phyloP scores from a whole-genome alignment of 2,329 filamentous ascomycete genomes.

The Drechmeria coniospora region DNA sequence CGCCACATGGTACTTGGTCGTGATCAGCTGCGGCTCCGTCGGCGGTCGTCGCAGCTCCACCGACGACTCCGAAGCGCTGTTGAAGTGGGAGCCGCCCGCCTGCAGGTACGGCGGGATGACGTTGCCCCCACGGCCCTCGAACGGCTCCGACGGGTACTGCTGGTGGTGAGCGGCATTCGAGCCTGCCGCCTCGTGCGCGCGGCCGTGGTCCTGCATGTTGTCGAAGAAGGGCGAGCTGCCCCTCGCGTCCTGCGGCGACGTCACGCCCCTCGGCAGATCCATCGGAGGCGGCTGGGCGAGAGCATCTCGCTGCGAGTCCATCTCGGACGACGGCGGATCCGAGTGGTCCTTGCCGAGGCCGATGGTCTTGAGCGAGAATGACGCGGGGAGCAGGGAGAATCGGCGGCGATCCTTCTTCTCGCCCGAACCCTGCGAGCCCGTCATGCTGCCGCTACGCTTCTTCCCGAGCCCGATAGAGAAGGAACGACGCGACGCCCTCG shows the following conservation, averaged over 20 bases:
- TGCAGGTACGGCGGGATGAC: conserved; percentile 33
- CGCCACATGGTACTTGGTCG: conserved; percentile 26
- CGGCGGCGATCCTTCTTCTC: conserved; percentile 46
- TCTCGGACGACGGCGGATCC: conserved; percentile 22
- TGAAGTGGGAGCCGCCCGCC: conserved; percentile 25
- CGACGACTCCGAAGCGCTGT: conserved; percentile 38
- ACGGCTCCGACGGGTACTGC: conserved; percentile 24
- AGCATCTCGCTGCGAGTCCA: conserved; percentile 35
- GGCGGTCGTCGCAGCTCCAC: conserved; percentile 30
- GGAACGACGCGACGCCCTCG: conserved; percentile 48
- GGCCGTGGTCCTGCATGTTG: conserved; percentile 22
- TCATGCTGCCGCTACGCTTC: conserved; percentile 54
- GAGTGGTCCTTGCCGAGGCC: conserved; percentile 39
- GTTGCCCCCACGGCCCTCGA: conserved; percentile 23
- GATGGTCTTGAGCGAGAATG: conserved; percentile 50
- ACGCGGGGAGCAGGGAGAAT: conserved; percentile 54
- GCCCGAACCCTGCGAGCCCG: conserved; percentile 37
- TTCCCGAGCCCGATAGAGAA: conserved; percentile 54
- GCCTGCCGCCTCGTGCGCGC: conserved; percentile 16
- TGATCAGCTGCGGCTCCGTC: conserved; percentile 22
- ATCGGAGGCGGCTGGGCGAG: conserved; percentile 31
- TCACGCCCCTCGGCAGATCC: conserved; percentile 16
- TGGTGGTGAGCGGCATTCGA: conserved; percentile 25
- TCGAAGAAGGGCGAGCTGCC: conserved; percentile 24
- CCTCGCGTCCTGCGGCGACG: conserved; percentile 18